Conservation (phyloP, 768 basidiomycete genomes). For the Trametes maxima region DNA sequence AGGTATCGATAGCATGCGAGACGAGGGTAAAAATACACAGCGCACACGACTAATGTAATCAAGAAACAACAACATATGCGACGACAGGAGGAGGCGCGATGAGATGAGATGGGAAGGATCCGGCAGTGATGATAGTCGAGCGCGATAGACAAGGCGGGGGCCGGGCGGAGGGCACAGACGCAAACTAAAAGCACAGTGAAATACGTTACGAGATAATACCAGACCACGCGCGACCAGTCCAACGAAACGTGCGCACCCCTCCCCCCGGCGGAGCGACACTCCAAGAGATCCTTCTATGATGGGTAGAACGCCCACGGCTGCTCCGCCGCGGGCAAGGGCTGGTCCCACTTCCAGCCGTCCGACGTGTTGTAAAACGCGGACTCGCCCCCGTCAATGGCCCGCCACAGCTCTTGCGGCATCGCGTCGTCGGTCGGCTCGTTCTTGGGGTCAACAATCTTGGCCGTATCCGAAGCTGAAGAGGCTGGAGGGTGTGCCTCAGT, state of each 20-base stretch:
- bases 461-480: slow-evolving; percentile 47
- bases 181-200: slow-evolving; percentile 24
- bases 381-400: slow-evolving; percentile 78
- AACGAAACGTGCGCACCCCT: not conserved
- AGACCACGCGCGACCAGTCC: slow-evolving; percentile 15
- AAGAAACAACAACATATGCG: slow-evolving; percentile 36
- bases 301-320: slow-evolving; percentile 75
- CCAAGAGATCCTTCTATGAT: slow-evolving; percentile 36
- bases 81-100: slow-evolving; percentile 24
- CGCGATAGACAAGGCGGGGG: not conserved
- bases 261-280: not conserved
- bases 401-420: slow-evolving; percentile 60
- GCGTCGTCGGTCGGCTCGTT: slow-evolving; percentile 55
- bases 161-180: not conserved
- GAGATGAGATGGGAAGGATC: slow-evolving; percentile 10
- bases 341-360: slow-evolving; percentile 74
- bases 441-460: slow-evolving; percentile 41
- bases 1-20: slow-evolving; percentile 33
- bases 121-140: slow-evolving; percentile 7
- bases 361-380: slow-evolving; percentile 59
- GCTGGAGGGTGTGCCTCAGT: slow-evolving; percentile 51
- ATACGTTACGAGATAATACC: slow-evolving; percentile 28
- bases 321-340: slow-evolving; percentile 62
- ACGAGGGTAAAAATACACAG: slow-evolving; percentile 35
- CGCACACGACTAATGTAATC: slow-evolving; percentile 29